Evolutionary conservation across 441 rosid genomes (phyloP).

Genomic region (Gossypium davidsonii): DNA sequence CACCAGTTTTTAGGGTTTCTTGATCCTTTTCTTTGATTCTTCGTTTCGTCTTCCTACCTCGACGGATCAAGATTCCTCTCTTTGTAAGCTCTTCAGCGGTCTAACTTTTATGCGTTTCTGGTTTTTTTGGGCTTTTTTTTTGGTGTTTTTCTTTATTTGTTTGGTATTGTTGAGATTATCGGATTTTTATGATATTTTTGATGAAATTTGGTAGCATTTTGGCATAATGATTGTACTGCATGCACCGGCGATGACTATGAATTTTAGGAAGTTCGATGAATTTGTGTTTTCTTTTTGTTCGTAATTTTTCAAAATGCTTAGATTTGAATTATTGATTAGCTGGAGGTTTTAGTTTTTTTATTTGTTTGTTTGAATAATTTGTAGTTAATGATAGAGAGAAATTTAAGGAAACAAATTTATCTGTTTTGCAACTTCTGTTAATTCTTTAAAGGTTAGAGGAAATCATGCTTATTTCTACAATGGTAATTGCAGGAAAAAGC

Average conservation of each 20-base stretch:
- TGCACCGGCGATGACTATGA: neutral
- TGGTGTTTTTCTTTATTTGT: neutral
- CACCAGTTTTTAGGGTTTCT: constrained; percentile 40
- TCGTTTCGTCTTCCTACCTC: constrained; percentile 23
- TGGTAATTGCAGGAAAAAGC: neutral
- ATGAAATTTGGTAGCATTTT: neutral
- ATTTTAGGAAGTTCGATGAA: neutral
- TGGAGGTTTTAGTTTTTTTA: neutral
- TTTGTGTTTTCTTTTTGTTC: neutral
- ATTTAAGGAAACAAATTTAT: constrained; percentile 1
- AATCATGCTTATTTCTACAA: neutral
- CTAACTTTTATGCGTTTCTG: constrained; percentile 15
- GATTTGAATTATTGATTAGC: constrained; percentile 13
- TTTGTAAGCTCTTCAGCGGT: constrained; percentile 49
- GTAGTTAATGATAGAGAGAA: constrained; percentile 5
- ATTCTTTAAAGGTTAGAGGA: neutral
- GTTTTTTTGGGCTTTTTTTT: neutral
- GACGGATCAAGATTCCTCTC: constrained; percentile 52
- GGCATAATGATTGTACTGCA: neutral
- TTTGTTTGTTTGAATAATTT: neutral
- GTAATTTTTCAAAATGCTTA: neutral
- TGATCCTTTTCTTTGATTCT: constrained; percentile 25
- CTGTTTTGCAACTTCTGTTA: neutral
- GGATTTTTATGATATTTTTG: neutral
- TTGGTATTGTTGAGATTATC: neutral